These are phyloP conservation scores for Wallacemonas sp. DNA, from an alignment of 208 protist species.

Conservation along the genomic window DNA sequence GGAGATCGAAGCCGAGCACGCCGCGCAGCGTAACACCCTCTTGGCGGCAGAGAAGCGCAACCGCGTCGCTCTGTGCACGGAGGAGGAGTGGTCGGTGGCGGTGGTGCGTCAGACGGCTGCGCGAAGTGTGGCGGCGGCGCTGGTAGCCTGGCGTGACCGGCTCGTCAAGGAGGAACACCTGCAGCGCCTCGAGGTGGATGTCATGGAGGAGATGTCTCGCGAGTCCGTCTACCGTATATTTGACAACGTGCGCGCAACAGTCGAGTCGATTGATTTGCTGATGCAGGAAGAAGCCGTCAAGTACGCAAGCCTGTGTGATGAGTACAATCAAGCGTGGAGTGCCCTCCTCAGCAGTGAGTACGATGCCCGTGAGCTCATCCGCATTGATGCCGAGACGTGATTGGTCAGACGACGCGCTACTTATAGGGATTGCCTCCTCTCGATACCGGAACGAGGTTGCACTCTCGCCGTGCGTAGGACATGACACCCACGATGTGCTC, in stretches of 20 bases:
- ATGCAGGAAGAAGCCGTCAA: not conserved
- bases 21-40: constrained; percentile 15
- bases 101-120: not conserved
- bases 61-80: constrained; percentile 27
- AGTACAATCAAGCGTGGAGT: not conserved
- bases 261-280: not conserved
- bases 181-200: constrained; percentile 9
- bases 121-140: not conserved
- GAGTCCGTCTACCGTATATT: constrained; percentile 15
- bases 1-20: constrained; percentile 34
- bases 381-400: not conserved
- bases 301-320: not conserved
- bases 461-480: no score
- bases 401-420: no score
- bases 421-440: no score
- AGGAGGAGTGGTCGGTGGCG: constrained; percentile 33
- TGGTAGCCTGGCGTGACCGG: not conserved
- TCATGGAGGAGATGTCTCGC: constrained; percentile 14
- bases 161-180: constrained; percentile 30
- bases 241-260: not conserved
- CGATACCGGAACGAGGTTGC: no score
- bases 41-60: constrained; percentile 27
- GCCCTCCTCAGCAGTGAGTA: constrained; percentile 3
- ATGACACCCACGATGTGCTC: no score
- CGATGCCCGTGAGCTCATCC: not conserved